Percentiles rank a stretch among this genome's conserved stretches.
phyloP scores from a whole-genome alignment of 2,329 filamentous ascomycete species.

The Fusarium buxicola region DNA sequence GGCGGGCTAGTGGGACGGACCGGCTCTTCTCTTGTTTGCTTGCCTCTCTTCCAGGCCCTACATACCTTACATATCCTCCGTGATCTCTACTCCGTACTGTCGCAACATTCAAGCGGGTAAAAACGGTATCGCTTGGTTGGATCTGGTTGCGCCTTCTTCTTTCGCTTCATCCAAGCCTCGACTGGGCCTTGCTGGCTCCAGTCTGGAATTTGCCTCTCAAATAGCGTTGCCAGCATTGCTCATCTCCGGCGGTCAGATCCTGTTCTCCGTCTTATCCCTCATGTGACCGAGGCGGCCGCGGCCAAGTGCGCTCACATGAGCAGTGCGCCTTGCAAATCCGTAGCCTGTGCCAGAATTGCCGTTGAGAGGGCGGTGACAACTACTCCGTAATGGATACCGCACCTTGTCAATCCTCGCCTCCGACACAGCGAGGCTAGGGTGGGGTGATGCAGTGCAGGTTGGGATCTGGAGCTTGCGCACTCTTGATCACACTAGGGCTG shows the following conservation, averaged over 20 bases:
- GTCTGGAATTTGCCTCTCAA: conserved; percentile 33
- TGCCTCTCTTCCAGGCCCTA: conserved; percentile 6
- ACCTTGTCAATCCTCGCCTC: conserved; percentile 32
- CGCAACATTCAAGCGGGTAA: conserved; percentile 35
- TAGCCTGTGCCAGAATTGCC: conserved; percentile 22
- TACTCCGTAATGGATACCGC: conserved; percentile 24
- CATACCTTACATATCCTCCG: conserved; percentile 19
- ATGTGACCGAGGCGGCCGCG: conserved; percentile 39
- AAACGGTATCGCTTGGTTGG: conserved; percentile 40
- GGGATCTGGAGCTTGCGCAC: conserved; percentile 43
- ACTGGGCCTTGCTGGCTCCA: conserved; percentile 18
- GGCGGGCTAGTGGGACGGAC: conserved; percentile 47
- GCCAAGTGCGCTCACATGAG: conserved; percentile 41
- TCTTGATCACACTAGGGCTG: conserved; percentile 42
- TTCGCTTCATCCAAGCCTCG: conserved; percentile 36
- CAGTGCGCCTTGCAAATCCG: conserved; percentile 29
- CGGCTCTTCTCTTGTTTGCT: conserved; percentile 35
- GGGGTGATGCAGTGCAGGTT: conserved; percentile 36
- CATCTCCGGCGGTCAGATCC: conserved; percentile 41
- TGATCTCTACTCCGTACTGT: conserved; percentile 18
- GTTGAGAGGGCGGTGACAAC: conserved; percentile 24
- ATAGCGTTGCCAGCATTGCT: conserved; percentile 34
- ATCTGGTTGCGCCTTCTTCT: conserved; percentile 10
- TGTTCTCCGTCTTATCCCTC: conserved; percentile 25
- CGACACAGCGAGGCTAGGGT: conserved; percentile 20